Conservation (phyloP, 2,329 filamentous ascomycete genomes). For the Aspergillus sergii region DNA sequence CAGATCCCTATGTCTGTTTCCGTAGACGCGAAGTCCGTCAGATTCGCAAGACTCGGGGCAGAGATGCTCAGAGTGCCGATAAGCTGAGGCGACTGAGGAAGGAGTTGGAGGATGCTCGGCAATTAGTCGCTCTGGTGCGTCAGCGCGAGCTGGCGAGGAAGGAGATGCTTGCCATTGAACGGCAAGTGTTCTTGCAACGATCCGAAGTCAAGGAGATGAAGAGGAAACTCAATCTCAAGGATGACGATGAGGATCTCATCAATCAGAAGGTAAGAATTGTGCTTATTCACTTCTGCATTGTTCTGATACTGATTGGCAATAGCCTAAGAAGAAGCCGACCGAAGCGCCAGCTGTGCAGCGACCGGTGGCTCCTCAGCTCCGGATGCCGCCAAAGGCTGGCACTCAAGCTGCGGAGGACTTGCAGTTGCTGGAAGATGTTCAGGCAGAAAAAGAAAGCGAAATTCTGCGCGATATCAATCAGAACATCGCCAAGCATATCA, state of each 20-base stretch:
- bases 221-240: conserved; percentile 83
- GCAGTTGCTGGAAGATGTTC: conserved; percentile 72
- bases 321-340: conserved; percentile 70
- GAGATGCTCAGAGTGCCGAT: conserved; percentile 91
- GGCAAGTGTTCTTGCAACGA: conserved; percentile 79
- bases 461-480: conserved; percentile 81
- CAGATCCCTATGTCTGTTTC: conserved; percentile 98
- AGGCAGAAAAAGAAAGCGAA: conserved; percentile 78
- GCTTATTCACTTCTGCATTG: conserved; percentile 30
- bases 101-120: conserved; percentile 86
- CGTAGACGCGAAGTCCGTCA: conserved; percentile 90
- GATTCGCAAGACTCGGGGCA: conserved; percentile 89
- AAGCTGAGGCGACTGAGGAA: conserved; percentile 89
- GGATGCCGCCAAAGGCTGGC: conserved; percentile 70
- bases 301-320: conserved; percentile 46
- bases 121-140: conserved; percentile 75
- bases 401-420: conserved; percentile 80
- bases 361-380: conserved; percentile 65
- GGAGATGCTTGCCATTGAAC: conserved; percentile 74
- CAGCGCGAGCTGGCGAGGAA: conserved; percentile 79
- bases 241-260: conserved; percentile 89
- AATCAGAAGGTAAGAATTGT: conserved; percentile 76
- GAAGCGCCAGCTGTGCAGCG: conserved; percentile 65
- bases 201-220: conserved; percentile 84
- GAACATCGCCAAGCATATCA: conserved; percentile 83